Base-by-base conservation (phyloP, 345 rosid species). In the Toxicodendron radicans region DNA sequence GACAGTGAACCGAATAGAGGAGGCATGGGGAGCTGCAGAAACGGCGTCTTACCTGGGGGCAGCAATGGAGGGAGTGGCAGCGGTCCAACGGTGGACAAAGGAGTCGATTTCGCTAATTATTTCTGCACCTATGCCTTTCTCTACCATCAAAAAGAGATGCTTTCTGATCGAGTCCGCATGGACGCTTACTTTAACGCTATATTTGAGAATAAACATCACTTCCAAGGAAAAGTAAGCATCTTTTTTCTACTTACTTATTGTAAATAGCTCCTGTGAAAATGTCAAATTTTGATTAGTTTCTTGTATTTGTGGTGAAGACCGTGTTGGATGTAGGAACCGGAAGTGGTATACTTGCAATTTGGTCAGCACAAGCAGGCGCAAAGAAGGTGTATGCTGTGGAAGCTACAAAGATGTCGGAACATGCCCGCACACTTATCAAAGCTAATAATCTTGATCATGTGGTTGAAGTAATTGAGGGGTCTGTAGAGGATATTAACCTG, bases 361-460 rank as follows among this genome's bases (percentile, higher is more conserved):
- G 99, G 99, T 93, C 97, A 13, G 99, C 99, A 7, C 98, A 93
- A 80, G 99, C 98, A 13, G 99, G 99, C 78, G 99, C 99, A 3
- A 90, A 89, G 85, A 95, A 93, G 85, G 99, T 95, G 10, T 95
- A 93, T 76, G 99, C 99, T 0, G 97, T 95, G 3, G 99, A 95
- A 81, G 98, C 99, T 11, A 93, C 99, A 32, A 87, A 87, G 79
- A 91, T 95, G 97, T 81, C 95, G 0, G 99, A 91, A 78, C 98
- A 95, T 87, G 99, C 98, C 27, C 93, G 89, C n/a, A 53, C 87
- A 0, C 89, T 93, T 77, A 96, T 95, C 68, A 83, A 82, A 73
- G 94, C 96, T 9, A 90, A 95, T 76, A 80, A 88, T 73, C 86
- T 95, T 82, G 79, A 91, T 75, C 78, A 87, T 75, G 83, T 91